Conservation (phyloP, 495 filamentous ascomycete species). For the Parmelia sp. region DNA sequence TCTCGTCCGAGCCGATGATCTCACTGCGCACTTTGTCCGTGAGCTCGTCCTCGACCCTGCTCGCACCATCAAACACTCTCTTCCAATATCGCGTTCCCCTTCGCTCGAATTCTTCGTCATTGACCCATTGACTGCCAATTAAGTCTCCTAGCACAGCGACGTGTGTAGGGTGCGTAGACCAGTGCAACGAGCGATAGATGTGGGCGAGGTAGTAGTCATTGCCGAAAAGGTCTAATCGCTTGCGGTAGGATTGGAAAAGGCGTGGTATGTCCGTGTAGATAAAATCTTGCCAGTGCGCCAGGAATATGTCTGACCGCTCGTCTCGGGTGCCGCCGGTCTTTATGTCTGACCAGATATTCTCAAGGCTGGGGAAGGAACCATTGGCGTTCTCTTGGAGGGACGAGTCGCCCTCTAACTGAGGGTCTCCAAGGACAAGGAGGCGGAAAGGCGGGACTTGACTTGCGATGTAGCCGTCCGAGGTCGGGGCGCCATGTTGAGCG, state of each 20-base stretch:
- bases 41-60: conserved; percentile 60
- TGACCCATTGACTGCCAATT: conserved; percentile 94
- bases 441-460: conserved; percentile 58
- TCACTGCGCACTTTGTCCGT: conserved; percentile 30
- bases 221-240: conserved; percentile 78
- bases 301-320: conserved; percentile 39
- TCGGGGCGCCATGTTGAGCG: conserved; percentile 13
- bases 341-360: conserved; percentile 40
- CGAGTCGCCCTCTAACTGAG: conserved; percentile 90
- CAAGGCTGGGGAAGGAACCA: conserved; percentile 53
- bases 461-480: conserved; percentile 21
- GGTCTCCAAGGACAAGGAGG: conserved; percentile 85
- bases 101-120: conserved; percentile 69
- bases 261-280: conserved; percentile 59
- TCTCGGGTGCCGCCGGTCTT: conserved; percentile 22
- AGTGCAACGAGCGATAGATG: conserved; percentile 77
- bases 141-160: conserved; percentile 85
- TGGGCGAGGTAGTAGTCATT: conserved; percentile 95
- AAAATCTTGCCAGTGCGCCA: conserved; percentile 45
- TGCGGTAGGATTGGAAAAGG: conserved; percentile 55
- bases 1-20: conserved; percentile 40
- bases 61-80: conserved; percentile 64
- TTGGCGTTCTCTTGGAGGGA: conserved; percentile 60
- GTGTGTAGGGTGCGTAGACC: conserved; percentile 79
- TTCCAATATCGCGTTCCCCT: conserved; percentile 74